A percentile compares a stretch with the other conserved stretches of the same genome.
Conservation (phyloP, 768 basidiomycete genomes). For the Termitomyces eurrhizus region DNA sequence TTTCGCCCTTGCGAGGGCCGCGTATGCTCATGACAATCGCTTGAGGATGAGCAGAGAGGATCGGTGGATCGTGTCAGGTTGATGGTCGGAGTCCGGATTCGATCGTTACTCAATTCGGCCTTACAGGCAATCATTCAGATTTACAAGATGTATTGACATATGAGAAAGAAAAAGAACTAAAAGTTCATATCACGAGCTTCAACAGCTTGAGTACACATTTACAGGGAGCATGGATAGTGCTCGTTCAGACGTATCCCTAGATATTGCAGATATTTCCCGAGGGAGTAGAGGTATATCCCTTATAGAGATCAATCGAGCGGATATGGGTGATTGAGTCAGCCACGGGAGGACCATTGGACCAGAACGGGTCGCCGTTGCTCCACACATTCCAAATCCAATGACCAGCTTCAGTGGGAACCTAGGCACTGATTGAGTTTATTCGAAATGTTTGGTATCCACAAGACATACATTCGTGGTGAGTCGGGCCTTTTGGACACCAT, state of each 20-base stretch:
- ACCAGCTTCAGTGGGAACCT: constrained; percentile 28
- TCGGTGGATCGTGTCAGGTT: neutral
- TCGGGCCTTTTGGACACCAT: constrained; percentile 26
- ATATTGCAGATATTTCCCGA: constrained; percentile 23
- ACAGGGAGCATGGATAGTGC: no score
- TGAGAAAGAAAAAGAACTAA: neutral
- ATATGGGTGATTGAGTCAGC: constrained; percentile 31
- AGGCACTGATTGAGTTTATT: neutral
- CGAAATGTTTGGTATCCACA: neutral
- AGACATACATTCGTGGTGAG: constrained; percentile 26
- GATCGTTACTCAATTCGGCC: neutral
- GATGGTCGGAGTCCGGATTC: constrained; percentile 13
- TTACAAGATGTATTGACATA: neutral
- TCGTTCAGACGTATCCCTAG: neutral
- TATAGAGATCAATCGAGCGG: constrained; percentile 31
- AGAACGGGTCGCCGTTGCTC: constrained; percentile 30
- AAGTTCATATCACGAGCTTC: neutral
- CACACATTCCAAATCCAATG: constrained; percentile 33
- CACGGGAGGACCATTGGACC: constrained; percentile 33
- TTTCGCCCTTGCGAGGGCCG: constrained; percentile 79
- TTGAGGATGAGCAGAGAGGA: neutral
- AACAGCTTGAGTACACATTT: neutral
- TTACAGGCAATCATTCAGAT: neutral
- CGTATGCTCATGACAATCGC: constrained; percentile 45
- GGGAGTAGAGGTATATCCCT: constrained; percentile 24